A percentile compares a stretch with the other conserved stretches of the same genome.
Evolutionary conservation across 495 filamentous ascomycete genomes (phyloP).

Genomic region (Halenospora varia): DNA sequence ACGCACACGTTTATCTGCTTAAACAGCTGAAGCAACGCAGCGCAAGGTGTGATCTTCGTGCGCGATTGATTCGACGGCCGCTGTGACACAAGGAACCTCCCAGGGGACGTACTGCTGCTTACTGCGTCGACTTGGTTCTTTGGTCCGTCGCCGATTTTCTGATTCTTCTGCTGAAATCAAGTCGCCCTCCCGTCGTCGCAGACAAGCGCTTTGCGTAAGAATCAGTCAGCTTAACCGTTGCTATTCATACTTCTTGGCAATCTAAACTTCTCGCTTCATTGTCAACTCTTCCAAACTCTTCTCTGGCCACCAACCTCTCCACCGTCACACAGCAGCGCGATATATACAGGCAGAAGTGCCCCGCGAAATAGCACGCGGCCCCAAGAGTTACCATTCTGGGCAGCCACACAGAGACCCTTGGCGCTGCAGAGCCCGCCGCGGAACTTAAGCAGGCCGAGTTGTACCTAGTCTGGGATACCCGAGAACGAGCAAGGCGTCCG

Average conservation of each 20-base stretch:
- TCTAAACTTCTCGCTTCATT: background rate
- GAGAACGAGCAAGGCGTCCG: conserved; percentile 12
- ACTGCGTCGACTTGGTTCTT: no score
- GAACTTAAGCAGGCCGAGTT: background rate
- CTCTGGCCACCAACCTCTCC: background rate
- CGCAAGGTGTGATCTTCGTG: background rate
- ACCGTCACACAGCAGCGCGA: background rate
- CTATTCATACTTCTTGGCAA: background rate
- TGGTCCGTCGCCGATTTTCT: background rate
- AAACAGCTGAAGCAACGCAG: no score
- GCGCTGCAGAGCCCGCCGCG: background rate
- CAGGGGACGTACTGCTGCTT: no score
- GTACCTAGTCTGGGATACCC: background rate
- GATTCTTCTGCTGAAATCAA: background rate
- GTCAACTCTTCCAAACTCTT: background rate
- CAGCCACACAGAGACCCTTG: background rate
- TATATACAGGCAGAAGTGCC: background rate
- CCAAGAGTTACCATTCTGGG: background rate
- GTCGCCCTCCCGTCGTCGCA: background rate
- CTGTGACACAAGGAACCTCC: no score
- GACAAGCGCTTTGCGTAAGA: background rate
- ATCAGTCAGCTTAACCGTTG: background rate
- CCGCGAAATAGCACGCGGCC: background rate
- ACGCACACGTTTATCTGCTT: background rate
- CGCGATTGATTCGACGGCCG: background rate